Evolutionary conservation across 1,139 yeast species (phyloP).

Genomic region (Blastobotrys persicus): DNA sequence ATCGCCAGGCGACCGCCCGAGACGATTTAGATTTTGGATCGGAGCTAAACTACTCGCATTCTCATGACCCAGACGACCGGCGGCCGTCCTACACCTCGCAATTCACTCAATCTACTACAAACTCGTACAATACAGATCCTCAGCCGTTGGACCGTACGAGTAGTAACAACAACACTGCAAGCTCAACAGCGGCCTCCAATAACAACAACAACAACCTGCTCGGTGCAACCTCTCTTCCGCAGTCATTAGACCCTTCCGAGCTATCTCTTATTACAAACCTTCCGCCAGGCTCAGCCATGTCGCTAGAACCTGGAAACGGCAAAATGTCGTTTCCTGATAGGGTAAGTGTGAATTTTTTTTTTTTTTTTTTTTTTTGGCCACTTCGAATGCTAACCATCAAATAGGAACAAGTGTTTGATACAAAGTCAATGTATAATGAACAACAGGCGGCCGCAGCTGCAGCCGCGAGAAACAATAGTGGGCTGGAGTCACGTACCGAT

Average conservation of each 20-base stretch:
- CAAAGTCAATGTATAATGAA: conserved; percentile 23
- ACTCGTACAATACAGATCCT: conserved; percentile 11
- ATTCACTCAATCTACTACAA: conserved; percentile 19
- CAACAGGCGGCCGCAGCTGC: conserved; percentile 14
- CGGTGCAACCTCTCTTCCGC: conserved; percentile 21
- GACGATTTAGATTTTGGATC: not conserved
- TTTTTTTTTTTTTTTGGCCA: not conserved
- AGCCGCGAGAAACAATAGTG: conserved; percentile 8
- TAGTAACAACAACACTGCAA: conserved; percentile 14
- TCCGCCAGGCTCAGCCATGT: conserved; percentile 16
- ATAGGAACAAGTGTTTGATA: conserved; percentile 26
- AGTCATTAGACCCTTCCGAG: conserved; percentile 23
- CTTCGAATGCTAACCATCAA: not conserved
- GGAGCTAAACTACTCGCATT: conserved; percentile 2
- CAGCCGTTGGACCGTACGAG: conserved; percentile 10
- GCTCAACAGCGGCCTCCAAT: not conserved
- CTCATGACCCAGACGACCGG: conserved; percentile 13
- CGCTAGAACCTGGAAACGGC: conserved; percentile 8
- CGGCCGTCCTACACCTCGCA: conserved; percentile 24
- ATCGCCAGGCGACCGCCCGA: conserved; percentile 6
- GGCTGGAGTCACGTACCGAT: conserved; percentile 20
- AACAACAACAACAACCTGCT: conserved; percentile 5
- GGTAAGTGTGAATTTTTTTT: not conserved
- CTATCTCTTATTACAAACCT: conserved; percentile 21
- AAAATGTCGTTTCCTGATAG: conserved; percentile 6